Base-by-base conservation (phyloP, 441 rosid species). In the Aquilaria agallochum region DNA sequence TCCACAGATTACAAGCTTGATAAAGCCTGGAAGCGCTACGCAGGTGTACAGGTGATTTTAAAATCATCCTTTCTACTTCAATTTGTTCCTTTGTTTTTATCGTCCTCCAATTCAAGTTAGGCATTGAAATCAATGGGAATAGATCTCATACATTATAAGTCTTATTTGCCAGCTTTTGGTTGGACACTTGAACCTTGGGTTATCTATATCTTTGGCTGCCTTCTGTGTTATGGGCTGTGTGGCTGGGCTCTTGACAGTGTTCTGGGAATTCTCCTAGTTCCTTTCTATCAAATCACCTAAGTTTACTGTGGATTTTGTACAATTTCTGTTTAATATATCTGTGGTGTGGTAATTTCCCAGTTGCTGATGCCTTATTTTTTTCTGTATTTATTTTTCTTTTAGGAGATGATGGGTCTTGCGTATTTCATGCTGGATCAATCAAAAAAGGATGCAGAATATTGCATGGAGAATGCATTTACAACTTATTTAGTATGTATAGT, bases 371-470 rank as follows among this genome's bases (percentile, higher is more conserved):
- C 45, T 40, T 3, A 20, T 20, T 40, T 40, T 40, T 40, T 40
- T 10, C 45, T 66, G 31, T 58, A 15, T 69, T 54, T 42, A 34
- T 68, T 66, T 42, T 76, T 73, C 65, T 66, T 64, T 80, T 76
- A 95, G 99, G 99, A 95, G 88, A 95, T 95, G 95, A 92, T 86
- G 92, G 99, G 94, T 55, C 91, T 92, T 71, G 57, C 96, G 52
- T 92, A 76, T 74, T 95, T 95, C 80, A 76, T 95, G 93, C 78
- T 87, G 88, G 98, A 95, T 81, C 98, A 92, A 73, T 88, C 98
- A 64, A 84, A 87, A 78, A 92, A 92, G 78, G 99, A 95, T 58
- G 90, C 96, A 44, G 96, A 95, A 76, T 83, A 90, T 75, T 90
- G 92, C 89, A 95, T 95, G 98, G 99, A 95, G 83, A 92, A 84